Evolutionary conservation across 2,329 filamentous ascomycete species (phyloP), one percentile per base, ranked within the genome.

Genomic region (Venturia asperata): DNA sequence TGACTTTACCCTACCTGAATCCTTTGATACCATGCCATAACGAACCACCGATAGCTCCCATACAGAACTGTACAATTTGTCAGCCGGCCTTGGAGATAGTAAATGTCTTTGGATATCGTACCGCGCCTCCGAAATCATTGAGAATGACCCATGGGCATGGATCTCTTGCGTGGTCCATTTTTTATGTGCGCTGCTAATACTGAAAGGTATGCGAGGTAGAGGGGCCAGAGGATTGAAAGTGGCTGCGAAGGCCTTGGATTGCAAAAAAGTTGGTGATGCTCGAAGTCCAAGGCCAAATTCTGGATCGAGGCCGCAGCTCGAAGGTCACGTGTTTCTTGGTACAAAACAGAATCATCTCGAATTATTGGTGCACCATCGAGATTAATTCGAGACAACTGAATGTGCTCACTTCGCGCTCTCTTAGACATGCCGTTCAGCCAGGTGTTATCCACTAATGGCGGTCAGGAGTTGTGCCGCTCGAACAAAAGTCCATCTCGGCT

Each of bases 1-100:
- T 21, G 11, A 37, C 15, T 9, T 34, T 17, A 27, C 43, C 61
- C 24, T 91, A 95, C 75, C 92, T 83, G 80, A 91, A 94, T 67
- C 92, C 94, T 81, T 99, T 99, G 70, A 97, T 89, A 72, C 92
- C 92, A 80, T 97, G 93, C 93, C 93, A 97, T 76, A 97, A 88
- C 72, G 90, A 74, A 67, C 77, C 77, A 63, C 77, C 77, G 52
- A 79, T 77, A 67, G 77, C 77, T 67, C 73, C 60, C 60, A 61
- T 61, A 43, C 60, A 61, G 19, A 61, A 61, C 60, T 58, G 52
- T 19, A n/a, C 37, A 37, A n/a, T 75, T 42, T 64, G 5, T 58
- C 10, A 58, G 52, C 45, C n/a, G 43, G 64, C 15, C 60, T 15
- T 37, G 17, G 21, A n/a, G n/a, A n/a, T 17, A 24, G 37, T 24